Percentiles rank a stretch among this genome's conserved stretches.
phyloP scores from a whole-genome alignment of 352 stramenopile genomes.

The Globisporangium paroecandrum region DNA sequence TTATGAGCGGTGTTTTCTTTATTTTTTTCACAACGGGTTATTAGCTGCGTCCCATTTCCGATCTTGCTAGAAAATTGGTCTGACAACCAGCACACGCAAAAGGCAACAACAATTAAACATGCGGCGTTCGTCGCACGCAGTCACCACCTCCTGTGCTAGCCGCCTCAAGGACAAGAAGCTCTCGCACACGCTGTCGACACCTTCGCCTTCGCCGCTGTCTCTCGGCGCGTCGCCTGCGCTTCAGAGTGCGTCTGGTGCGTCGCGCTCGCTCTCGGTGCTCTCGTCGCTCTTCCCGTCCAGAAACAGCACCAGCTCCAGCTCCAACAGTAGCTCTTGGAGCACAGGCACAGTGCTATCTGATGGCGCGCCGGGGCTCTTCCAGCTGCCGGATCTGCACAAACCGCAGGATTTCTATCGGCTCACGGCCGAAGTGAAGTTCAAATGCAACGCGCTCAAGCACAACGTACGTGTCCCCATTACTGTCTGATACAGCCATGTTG shows the following conservation, averaged over 20 bases:
- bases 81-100: not conserved
- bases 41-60: not conserved
- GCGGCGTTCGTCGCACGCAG: constrained; percentile 2
- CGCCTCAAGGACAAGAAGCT: not conserved
- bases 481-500: not conserved
- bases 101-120: not conserved
- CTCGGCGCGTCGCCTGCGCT: not conserved
- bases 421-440: constrained; percentile 48
- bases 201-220: not conserved
- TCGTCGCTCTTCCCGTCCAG: constrained; percentile 16
- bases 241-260: not conserved
- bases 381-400: constrained; percentile 54
- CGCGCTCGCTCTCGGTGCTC: constrained; percentile 17
- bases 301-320: not conserved
- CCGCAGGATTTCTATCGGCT: constrained; percentile 62
- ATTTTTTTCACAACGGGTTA: not conserved
- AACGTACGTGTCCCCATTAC: constrained; percentile 26
- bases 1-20: not conserved
- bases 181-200: not conserved
- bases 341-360: not conserved
- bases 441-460: constrained; percentile 56
- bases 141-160: not conserved
- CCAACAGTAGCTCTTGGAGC: not conserved
- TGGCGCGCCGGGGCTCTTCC: constrained; percentile 55
- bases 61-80: not conserved